Base-by-base conservation (phyloP, 768 basidiomycete genomes). In the Aureoboletus auriporus region DNA sequence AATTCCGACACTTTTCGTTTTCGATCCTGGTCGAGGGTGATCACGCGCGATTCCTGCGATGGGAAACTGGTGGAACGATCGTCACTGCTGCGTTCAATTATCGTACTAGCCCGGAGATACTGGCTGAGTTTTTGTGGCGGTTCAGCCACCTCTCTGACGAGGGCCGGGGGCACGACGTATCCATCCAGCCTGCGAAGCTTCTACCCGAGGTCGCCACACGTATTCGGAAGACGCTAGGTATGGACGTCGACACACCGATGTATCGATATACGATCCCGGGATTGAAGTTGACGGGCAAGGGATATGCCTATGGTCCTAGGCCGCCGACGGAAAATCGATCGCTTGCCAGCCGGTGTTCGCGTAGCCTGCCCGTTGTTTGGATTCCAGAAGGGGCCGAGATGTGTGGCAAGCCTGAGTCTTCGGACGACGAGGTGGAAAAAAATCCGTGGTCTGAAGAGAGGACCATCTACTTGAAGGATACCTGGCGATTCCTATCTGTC, bases 81-180 rank as follows among this genome's bases (percentile, higher is more conserved):
- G 46, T 47, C 10, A 41, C 39, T 2, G 46, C 38, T 9, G 46
- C 33, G 7, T 47, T 42, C 33, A 29, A 47, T 8, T 35, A 34
- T 14, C 33, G 46, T 2, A 6, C 27, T 20, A 16, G 29, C 1
- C 46, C 46, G 2, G 10, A 29, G 26, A 3, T 36, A 2, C 16
- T 47, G 39, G 46, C 46, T 2, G 30, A 39, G 1, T 47, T 47
- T 23, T 37, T 47, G 13, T 47, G 46, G 47, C 34, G 33, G 5
- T 48, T 48, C 13, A 13, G 29, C 14, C 47, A 48, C 28, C 16
- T 42, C n/a, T 37, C 41, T 30, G 12, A 6, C 0, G 13, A 10
- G 17, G 14, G 42, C 9, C 39, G 39, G 5, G 47, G 47, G 9
- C 40, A 47, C 30, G 40, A 47, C n/a, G 13, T 11, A 4, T 28